Conservation (phyloP, 73 alveolate genomes). For the Paramecium caudatum region DNA sequence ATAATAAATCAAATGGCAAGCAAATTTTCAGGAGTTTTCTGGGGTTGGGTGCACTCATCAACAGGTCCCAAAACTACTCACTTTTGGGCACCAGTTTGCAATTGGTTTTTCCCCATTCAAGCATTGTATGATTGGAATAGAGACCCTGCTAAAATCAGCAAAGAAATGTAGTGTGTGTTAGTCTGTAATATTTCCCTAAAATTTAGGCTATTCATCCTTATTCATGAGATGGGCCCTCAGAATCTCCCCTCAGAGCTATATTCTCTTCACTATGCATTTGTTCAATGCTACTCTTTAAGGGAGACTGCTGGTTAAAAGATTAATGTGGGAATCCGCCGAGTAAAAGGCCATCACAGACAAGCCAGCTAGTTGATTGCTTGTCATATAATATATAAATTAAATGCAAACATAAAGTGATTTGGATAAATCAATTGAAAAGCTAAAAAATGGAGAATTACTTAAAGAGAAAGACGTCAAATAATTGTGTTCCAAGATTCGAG, state of each 20-base stretch:
- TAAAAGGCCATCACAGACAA: constrained; percentile 33
- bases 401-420: constrained; percentile 71
- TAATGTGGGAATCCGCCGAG: constrained; percentile 56
- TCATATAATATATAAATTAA: constrained; percentile 5
- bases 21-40: constrained; percentile 35
- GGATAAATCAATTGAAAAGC: constrained; percentile 68
- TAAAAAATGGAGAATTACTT: constrained; percentile 68
- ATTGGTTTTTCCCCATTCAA: constrained; percentile 70
- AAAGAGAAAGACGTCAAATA: constrained; percentile 66
- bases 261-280: constrained; percentile 68
- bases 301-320: constrained; percentile 71
- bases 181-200: neutral
- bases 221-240: constrained; percentile 77
- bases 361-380: constrained; percentile 40
- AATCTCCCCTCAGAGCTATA: constrained; percentile 68
- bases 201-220: constrained; percentile 61
- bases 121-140: constrained; percentile 77
- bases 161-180: constrained; percentile 72
- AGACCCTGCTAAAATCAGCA: constrained; percentile 70
- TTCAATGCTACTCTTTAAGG: constrained; percentile 66
- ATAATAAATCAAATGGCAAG: constrained; percentile 44
- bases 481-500: constrained; percentile 74
- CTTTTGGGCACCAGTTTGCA: constrained; percentile 75
- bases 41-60: constrained; percentile 69
- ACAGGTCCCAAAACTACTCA: constrained; percentile 77